Base-by-base conservation (phyloP, 73 alveolate species). In the Diophrys appendiculata region DNA sequence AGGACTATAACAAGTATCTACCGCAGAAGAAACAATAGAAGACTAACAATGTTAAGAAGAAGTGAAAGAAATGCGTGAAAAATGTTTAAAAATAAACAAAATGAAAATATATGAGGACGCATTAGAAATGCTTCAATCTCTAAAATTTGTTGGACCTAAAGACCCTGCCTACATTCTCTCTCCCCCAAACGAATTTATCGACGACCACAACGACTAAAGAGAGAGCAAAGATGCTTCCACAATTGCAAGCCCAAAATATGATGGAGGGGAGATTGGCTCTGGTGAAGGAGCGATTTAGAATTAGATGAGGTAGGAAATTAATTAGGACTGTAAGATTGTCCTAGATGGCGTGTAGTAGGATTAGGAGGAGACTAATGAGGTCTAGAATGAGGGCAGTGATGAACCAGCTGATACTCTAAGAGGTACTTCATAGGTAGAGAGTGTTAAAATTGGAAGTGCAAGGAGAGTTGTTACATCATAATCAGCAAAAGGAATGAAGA, bases 91-190 rank as follows among this genome's bases (percentile, higher is more conserved):
- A 3, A 29, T 67, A 26, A 29, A 29, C 2, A 67, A 67, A 28
- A 25, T 67, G 26, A 67, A 24, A 31, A 67, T 67, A 43, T 67
- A 67, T 31, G 26, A 29, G 53, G 75, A 67, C 29, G 53, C 75
- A 67, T 3, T 67, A 1, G 75, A 23, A 24, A 25, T 67, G 25
- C 54, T 67, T 1, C 5, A 67, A 25, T 43, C 60, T 43, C 18
- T 43, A 43, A 43, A 43, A 18, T 43, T 43, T 43, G 18, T 43
- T 11, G 60, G 60, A 11, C 60, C 60, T 43, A 43, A 43, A 43
- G 60, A 43, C 60, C n/a, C n/a, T n/a, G n/a, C n/a, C n/a, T 43
- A 43, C 60, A 11, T 11, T 18, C 60, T 18, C 18, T 5, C n/a
- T 5, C 60, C 18, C 18, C 18, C 18, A 43, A 43, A 43, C 5